Conservation (phyloP, 2,329 filamentous ascomycete species). For the Penicillium capsulatum region DNA sequence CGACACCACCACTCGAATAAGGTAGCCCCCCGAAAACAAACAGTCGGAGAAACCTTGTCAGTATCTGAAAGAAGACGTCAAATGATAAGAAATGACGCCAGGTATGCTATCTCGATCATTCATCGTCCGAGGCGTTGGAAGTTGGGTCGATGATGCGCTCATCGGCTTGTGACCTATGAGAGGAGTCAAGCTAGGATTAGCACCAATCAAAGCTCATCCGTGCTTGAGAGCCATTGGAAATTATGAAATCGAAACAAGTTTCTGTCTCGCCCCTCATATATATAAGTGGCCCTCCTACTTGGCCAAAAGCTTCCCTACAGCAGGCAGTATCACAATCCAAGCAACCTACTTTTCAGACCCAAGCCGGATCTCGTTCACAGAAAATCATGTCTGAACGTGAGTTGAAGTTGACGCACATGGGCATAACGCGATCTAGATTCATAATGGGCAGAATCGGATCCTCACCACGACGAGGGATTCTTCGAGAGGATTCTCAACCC, state of each 20-base stretch:
- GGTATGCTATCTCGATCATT: conserved; percentile 5
- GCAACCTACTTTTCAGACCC: no score
- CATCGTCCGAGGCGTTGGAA: not conserved
- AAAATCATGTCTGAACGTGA: conserved; percentile 13
- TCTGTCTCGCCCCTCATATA: not conserved
- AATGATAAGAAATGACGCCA: not conserved
- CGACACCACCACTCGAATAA: no score
- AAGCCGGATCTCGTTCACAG: no score
- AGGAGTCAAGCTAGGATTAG: conserved; percentile 4
- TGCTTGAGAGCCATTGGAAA: no score
- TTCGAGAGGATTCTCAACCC: conserved; percentile 15
- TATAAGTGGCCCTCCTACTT: no score
- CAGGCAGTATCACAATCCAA: no score
- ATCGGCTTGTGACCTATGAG: conserved; percentile 7
- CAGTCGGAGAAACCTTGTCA: no score
- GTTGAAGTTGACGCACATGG: not conserved
- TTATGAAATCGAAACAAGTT: no score
- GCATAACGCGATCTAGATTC: not conserved
- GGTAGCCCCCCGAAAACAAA: no score
- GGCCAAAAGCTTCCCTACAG: no score
- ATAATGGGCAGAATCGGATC: conserved; percentile 1
- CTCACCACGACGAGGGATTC: conserved; percentile 14
- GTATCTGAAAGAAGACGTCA: no score
- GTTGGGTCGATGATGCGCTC: conserved; percentile 16
- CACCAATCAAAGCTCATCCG: not conserved